Evolutionary conservation across 1,284 basidiomycete genomes (phyloP).

Genomic region (Ganoderma lucidum): DNA sequence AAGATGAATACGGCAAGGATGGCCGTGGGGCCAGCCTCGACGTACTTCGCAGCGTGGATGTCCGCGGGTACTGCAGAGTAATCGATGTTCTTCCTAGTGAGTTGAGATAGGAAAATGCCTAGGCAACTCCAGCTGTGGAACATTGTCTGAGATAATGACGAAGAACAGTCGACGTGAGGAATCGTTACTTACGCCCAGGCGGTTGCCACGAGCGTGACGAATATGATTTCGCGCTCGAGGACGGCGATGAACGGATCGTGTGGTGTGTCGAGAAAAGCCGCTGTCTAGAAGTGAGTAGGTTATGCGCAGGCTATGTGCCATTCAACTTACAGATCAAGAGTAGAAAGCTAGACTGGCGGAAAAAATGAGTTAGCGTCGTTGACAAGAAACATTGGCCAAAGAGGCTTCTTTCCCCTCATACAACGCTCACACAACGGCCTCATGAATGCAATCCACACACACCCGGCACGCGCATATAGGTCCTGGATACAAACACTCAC

Average conservation of each 20-base stretch:
- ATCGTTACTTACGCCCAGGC: slow-evolving; percentile 69
- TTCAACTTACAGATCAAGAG: slow-evolving; percentile 62
- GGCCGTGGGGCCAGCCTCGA: slow-evolving; percentile 68
- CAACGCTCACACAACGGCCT: too few species aligned
- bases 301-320: neutral
- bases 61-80: slow-evolving; percentile 47
- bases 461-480: neutral
- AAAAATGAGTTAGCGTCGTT: neutral
- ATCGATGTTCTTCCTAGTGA: slow-evolving; percentile 60
- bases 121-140: slow-evolving; percentile 68
- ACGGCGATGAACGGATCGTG: slow-evolving; percentile 72
- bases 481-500: slow-evolving; percentile 43
- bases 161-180: neutral
- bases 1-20: slow-evolving; percentile 75
- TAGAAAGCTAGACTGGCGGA: slow-evolving; percentile 66
- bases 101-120: slow-evolving; percentile 68
- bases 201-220: slow-evolving; percentile 56
- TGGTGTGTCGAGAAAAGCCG: slow-evolving; percentile 73
- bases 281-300: slow-evolving; percentile 42
- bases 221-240: slow-evolving; percentile 74
- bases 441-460: neutral
- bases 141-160: neutral
- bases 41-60: slow-evolving; percentile 57
- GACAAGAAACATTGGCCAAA: too few species aligned
- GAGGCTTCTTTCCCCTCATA: too few species aligned